These are phyloP conservation scores for Cruciata laevipes DNA, from an alignment of 257 asterid genomes.

Conservation along the genomic window DNA sequence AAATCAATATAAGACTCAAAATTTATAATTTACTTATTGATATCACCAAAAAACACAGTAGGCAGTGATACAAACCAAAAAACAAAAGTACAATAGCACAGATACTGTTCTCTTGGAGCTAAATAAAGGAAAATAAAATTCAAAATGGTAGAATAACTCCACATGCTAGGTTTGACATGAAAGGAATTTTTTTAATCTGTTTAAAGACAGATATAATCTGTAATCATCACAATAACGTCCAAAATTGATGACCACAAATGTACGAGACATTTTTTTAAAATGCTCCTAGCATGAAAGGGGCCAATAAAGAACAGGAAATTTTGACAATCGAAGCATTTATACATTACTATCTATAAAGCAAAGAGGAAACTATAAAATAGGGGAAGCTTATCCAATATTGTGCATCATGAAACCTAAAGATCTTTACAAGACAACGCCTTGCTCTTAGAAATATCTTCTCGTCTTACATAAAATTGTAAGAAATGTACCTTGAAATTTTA, in stretches of 20 bases:
- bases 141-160: not conserved
- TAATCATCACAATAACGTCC: no score
- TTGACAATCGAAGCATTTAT: not conserved
- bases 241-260: no score
- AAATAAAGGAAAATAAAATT: not conserved
- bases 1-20: not conserved
- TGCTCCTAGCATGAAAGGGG: not conserved
- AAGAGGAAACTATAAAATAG: not conserved
- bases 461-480: no score
- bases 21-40: not conserved
- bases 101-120: not conserved
- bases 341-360: not conserved
- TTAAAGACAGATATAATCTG: not conserved
- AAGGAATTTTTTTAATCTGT: not conserved
- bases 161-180: not conserved
- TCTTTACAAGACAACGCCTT: not conserved
- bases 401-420: not conserved
- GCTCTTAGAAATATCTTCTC: not conserved
- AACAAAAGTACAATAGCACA: not conserved
- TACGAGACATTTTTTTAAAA: no score
- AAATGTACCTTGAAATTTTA: no score
- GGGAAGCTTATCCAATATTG: not conserved
- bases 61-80: not conserved
- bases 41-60: not conserved
- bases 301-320: no score